phyloP scores from a whole-genome alignment of 1,139 yeast genomes.

The Eremothecium sinecaudum region DNA sequence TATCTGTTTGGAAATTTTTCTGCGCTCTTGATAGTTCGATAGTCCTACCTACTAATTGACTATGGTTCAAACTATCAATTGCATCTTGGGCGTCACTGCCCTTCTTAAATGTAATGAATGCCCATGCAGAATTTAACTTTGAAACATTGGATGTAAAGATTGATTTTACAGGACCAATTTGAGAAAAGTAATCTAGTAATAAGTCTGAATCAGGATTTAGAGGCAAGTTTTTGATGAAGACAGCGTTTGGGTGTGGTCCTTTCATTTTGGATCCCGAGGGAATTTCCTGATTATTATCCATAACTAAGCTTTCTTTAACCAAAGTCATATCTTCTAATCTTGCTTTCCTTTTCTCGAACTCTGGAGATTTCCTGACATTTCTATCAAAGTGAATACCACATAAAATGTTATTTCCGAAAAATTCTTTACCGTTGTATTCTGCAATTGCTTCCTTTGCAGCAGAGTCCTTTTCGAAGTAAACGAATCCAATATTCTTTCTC shows the following conservation, averaged over 20 bases:
- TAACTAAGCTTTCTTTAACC: conserved; percentile 21
- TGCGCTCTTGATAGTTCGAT: conserved; percentile 31
- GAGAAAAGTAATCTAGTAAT: conserved; percentile 32
- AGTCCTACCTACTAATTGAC: conserved; percentile 22
- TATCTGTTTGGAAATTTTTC: conserved; percentile 8
- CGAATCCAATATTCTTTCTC: conserved; percentile 38
- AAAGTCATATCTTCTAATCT: conserved; percentile 20
- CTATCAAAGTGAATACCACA: conserved; percentile 40
- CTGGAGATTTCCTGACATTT: conserved; percentile 29
- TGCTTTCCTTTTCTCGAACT: conserved; percentile 22
- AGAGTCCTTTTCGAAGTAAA: conserved; percentile 35
- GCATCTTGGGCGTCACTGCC: conserved; percentile 28
- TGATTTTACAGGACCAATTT: conserved; percentile 36
- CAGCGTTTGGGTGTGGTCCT: conserved; percentile 28
- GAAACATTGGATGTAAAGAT: conserved; percentile 34
- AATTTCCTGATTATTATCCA: conserved; percentile 13
- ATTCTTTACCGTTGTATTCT: conserved; percentile 28
- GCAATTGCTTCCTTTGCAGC: conserved; percentile 36
- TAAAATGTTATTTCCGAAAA: conserved; percentile 30
- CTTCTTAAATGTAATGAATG: conserved; percentile 36
- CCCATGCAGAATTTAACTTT: conserved; percentile 37
- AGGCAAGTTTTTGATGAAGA: conserved; percentile 41
- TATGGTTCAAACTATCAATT: conserved; percentile 25
- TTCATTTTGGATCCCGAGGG: conserved; percentile 7
- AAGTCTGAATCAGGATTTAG: conserved; percentile 32